These are phyloP conservation scores for Aspergillus neoniger DNA, from an alignment of 2,329 filamentous ascomycete species.

Conservation along the genomic window DNA sequence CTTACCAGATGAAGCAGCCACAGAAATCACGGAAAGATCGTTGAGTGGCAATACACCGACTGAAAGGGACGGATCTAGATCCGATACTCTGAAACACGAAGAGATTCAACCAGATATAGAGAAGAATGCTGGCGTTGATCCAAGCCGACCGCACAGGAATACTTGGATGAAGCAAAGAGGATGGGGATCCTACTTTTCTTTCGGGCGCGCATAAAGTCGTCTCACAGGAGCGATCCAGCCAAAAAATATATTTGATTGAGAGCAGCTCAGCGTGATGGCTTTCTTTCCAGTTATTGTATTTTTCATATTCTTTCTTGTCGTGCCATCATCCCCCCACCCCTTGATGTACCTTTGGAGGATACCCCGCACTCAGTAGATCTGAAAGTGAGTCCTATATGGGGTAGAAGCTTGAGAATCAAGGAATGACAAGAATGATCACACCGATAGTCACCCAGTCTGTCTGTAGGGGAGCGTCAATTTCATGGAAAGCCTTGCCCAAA, in stretches of 20 bases:
- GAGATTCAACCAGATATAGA: conserved; percentile 12
- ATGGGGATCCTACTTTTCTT: conserved; percentile 19
- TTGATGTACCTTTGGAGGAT: not conserved
- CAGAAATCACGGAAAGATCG: conserved; percentile 19
- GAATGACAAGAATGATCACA: not conserved
- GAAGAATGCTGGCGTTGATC: conserved; percentile 12
- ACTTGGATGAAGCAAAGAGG: conserved; percentile 3
- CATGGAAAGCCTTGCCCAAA: not conserved
- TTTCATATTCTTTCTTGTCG: not conserved
- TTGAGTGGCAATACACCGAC: not conserved
- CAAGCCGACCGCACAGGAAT: not conserved
- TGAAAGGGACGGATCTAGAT: not conserved
- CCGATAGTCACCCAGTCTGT: not conserved
- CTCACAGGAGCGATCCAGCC: not conserved
- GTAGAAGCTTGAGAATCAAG: not conserved
- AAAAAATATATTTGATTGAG: not conserved
- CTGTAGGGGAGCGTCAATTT: not conserved
- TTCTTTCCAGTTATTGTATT: not conserved
- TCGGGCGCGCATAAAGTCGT: conserved; percentile 10
- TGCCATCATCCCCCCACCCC: too few species aligned
- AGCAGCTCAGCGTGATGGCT: not conserved
- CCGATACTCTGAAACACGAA: not conserved
- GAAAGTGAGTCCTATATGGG: not conserved
- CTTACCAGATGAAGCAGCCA: conserved; percentile 16
- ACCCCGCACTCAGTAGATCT: not conserved